Conservation (phyloP, 805 yeast genomes). For the Yarrowia yakushimensis region DNA sequence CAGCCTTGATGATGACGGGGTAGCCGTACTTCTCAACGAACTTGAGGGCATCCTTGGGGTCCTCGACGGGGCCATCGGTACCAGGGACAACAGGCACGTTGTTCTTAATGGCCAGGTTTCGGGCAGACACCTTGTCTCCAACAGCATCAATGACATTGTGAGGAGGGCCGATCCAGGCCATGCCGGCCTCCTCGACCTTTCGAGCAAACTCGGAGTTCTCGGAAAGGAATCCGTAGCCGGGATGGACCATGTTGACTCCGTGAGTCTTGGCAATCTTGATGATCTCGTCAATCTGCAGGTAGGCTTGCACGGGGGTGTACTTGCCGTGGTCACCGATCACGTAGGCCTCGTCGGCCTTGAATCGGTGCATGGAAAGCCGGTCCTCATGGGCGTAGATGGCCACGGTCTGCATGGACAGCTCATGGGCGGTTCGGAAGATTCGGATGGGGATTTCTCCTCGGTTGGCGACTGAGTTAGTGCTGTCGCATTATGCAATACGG, state of each 20-base stretch:
- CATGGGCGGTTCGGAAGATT: slow-evolving; percentile 96
- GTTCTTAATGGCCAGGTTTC: slow-evolving; percentile 76
- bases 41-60: slow-evolving; percentile 68
- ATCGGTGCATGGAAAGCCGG: slow-evolving; percentile 86
- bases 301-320: slow-evolving; percentile 93
- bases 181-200: slow-evolving; percentile 85
- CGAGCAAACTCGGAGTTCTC: slow-evolving; percentile 92
- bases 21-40: slow-evolving; percentile 83
- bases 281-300: slow-evolving; percentile 92
- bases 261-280: slow-evolving; percentile 77
- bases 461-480: slow-evolving; percentile 37
- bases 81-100: slow-evolving; percentile 95
- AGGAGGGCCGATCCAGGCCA: slow-evolving; percentile 95
- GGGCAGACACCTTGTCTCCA: slow-evolving; percentile 95
- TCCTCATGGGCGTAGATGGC: slow-evolving; percentile 97
- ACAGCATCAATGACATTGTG: slow-evolving; percentile 84
- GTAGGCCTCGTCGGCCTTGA: slow-evolving; percentile 92
- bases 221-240: slow-evolving; percentile 86
- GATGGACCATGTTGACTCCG: slow-evolving; percentile 81
- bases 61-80: slow-evolving; percentile 92
- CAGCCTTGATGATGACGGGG: slow-evolving; percentile 98
- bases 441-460: slow-evolving; percentile 40
- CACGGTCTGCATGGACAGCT: slow-evolving; percentile 92
- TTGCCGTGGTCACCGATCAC: slow-evolving; percentile 87
- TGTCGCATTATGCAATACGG: not conserved